Conservation (phyloP, 768 basidiomycete genomes). For the Guyanaporus albipodus region DNA sequence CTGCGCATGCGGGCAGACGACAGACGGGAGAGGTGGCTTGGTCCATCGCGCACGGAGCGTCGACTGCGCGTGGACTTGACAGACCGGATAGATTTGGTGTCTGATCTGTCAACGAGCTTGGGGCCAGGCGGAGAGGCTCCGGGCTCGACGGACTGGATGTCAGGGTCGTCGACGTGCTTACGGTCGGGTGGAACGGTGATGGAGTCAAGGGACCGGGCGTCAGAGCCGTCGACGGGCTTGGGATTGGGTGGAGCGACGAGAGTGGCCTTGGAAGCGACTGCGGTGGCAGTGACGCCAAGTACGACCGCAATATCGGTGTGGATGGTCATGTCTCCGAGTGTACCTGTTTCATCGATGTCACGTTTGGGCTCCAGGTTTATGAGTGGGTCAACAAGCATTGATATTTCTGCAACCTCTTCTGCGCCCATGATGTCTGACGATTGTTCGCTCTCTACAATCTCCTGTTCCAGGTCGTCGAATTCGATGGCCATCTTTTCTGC, state of each 20-base stretch:
- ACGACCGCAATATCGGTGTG: slow-evolving; percentile 31
- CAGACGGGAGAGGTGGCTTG: slow-evolving; percentile 42
- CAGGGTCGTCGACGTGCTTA: slow-evolving; percentile 6
- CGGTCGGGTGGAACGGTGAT: slow-evolving; percentile 5
- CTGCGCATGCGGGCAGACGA: slow-evolving; percentile 65
- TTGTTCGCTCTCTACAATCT: slow-evolving; percentile 20
- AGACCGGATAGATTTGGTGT: slow-evolving; percentile 25
- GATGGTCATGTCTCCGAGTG: slow-evolving; percentile 21
- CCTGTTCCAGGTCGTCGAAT: slow-evolving; percentile 57
- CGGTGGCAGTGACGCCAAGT: slow-evolving; percentile 36
- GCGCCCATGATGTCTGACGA: slow-evolving; percentile 3
- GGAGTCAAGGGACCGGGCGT: slow-evolving; percentile 24
- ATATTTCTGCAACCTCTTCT: not conserved
- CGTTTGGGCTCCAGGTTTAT: slow-evolving; percentile 3
- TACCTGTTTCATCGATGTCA: slow-evolving; percentile 27
- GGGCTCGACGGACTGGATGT: slow-evolving; percentile 24
- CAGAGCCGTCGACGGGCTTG: slow-evolving; percentile 6
- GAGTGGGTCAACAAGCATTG: slow-evolving; percentile 15
- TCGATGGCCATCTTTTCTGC: slow-evolving; percentile 71
- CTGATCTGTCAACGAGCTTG: slow-evolving; percentile 7
- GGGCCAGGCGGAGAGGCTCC: too few relatives aligned
- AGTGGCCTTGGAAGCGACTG: slow-evolving; percentile 36
- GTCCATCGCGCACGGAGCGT: slow-evolving; percentile 22
- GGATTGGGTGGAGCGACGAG: slow-evolving; percentile 19
- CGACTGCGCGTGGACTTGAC: slow-evolving; percentile 25